Conservation (phyloP, 2,329 filamentous ascomycete genomes). For the Colletotrichum sp. region DNA sequence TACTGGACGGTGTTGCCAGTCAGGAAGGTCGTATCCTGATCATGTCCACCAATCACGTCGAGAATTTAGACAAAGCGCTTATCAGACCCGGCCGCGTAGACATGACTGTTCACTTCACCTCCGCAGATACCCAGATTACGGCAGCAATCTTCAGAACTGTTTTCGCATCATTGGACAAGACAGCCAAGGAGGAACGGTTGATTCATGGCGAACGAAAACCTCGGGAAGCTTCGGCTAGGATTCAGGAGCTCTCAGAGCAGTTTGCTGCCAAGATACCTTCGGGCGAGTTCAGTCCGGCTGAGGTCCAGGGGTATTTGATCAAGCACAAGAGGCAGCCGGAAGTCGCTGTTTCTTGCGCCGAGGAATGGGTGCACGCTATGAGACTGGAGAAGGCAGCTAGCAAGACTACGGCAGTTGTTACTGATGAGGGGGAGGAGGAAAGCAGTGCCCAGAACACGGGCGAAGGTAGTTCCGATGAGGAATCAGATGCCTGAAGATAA, state of each 20-base stretch:
- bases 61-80: constrained; percentile 74
- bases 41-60: constrained; percentile 81
- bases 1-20: constrained; percentile 80
- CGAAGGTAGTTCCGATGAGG: background rate
- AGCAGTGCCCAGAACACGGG: background rate
- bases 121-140: background rate
- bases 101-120: constrained; percentile 39
- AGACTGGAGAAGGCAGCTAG: background rate
- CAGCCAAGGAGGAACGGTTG: background rate
- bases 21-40: constrained; percentile 80
- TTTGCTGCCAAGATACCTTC: background rate
- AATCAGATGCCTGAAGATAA: background rate
- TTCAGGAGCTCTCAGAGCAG: background rate
- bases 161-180: background rate
- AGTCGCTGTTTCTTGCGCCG: background rate
- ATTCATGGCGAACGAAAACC: accelerated
- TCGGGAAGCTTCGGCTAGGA: background rate
- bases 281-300: background rate
- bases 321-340: background rate
- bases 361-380: background rate
- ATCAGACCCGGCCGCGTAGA: constrained; percentile 77
- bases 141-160: background rate
- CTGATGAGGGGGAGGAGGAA: background rate
- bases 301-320: background rate
- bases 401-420: accelerated